Percentiles rank a stretch among this genome's conserved stretches.
These are phyloP conservation scores for Penstemon davidsonii DNA, from an alignment of 257 asterid genomes.

Conservation along the genomic window DNA sequence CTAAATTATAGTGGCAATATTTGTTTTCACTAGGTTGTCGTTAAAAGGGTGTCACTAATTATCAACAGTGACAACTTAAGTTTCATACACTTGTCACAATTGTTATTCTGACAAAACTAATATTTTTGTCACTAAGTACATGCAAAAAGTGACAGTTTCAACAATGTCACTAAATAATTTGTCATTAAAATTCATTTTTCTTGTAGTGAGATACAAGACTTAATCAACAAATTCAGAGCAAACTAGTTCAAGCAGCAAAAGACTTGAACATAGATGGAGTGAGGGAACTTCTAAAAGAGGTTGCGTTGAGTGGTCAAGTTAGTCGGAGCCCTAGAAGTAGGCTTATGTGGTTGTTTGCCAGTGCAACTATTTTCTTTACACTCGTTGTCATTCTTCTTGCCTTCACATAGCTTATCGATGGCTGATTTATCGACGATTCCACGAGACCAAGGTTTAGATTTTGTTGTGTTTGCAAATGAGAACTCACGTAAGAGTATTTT, in stretches of 20 bases:
- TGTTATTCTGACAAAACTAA: too few species aligned
- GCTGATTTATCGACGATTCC: slow-evolving; percentile 37
- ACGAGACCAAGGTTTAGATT: background rate
- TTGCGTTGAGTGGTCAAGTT: slow-evolving; percentile 47
- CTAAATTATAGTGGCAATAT: too few species aligned
- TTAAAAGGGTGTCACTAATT: too few species aligned
- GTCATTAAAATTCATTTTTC: too few species aligned
- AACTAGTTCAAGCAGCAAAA: slow-evolving; percentile 78
- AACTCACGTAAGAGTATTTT: background rate
- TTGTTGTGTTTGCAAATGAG: background rate
- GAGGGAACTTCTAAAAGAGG: slow-evolving; percentile 65
- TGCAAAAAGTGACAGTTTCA: too few species aligned
- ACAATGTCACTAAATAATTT: too few species aligned
- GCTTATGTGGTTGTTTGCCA: slow-evolving; percentile 73
- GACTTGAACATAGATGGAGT: slow-evolving; percentile 77
- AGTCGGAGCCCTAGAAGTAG: slow-evolving; percentile 39
- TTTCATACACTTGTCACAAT: too few species aligned
- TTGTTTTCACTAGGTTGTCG: too few species aligned
- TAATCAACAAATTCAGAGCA: slow-evolving; percentile 54
- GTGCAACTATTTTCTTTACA: slow-evolving; percentile 67
- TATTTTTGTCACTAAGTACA: too few species aligned
- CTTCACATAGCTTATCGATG: slow-evolving; percentile 71
- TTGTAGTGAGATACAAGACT: slow-evolving; percentile 29
- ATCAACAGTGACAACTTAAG: too few species aligned
- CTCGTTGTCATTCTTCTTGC: slow-evolving; percentile 61